These are phyloP conservation scores for Ophiostoma sp. DNA, from an alignment of 2,329 filamentous ascomycete species.

Conservation along the genomic window DNA sequence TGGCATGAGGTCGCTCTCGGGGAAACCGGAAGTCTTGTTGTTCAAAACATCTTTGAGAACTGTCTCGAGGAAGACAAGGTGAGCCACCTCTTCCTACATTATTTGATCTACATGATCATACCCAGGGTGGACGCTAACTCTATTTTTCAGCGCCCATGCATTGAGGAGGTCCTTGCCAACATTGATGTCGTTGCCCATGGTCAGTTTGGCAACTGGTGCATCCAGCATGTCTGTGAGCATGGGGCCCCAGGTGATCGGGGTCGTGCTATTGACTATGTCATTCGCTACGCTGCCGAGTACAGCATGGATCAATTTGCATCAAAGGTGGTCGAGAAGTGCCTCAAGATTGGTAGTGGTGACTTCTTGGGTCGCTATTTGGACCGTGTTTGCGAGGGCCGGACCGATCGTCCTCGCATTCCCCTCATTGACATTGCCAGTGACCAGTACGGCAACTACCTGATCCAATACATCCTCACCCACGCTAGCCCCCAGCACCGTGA, in stretches of 20 bases:
- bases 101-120: too few relatives aligned
- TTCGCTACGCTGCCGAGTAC: conserved; percentile 88
- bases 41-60: conserved; percentile 99
- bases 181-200: conserved; percentile 96
- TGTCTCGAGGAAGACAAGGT: conserved; percentile 98
- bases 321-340: conserved; percentile 97
- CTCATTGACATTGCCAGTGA: conserved; percentile 97
- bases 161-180: conserved; percentile 90
- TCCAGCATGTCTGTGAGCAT: conserved; percentile 98
- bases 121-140: too few relatives aligned
- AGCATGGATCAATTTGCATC: conserved; percentile 99
- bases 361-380: conserved; percentile 91
- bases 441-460: conserved; percentile 97
- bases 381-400: conserved; percentile 84
- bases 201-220: conserved; percentile 99
- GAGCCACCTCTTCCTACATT: conserved; percentile 29
- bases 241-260: conserved; percentile 85
- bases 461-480: conserved; percentile 94
- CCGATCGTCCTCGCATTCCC: conserved; percentile 89
- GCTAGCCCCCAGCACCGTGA: conserved; percentile 84
- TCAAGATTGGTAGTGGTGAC: conserved; percentile 88
- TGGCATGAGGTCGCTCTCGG: conserved; percentile 98
- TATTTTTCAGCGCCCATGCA: conserved; percentile 71
- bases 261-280: conserved; percentile 90
- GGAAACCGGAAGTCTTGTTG: conserved; percentile 94